Evolutionary conservation across 306 rosid genomes (phyloP).

Genomic region (Malus sylvestris): DNA sequence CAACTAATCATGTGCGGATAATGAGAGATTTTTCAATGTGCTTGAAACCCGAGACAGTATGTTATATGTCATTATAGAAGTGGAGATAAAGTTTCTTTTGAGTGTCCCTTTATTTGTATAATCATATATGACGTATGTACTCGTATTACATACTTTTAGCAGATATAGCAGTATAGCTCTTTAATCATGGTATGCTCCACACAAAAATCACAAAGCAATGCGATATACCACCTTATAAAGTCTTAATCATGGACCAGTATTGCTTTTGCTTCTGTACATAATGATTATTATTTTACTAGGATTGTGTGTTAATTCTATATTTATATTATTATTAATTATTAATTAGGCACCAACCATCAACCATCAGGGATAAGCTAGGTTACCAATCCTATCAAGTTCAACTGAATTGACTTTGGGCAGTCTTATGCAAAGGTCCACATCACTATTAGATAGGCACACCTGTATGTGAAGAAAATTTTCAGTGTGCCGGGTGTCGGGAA

Average conservation of each 20-base stretch:
- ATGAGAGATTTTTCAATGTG: too few relatives aligned
- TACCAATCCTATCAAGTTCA: background rate
- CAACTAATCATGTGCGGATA: background rate
- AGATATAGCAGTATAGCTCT: background rate
- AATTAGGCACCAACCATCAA: background rate
- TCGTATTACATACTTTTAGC: too few relatives aligned
- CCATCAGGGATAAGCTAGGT: background rate
- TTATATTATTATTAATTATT: background rate
- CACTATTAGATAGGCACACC: background rate
- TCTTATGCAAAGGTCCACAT: background rate
- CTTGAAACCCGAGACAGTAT: too few relatives aligned
- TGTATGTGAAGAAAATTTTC: background rate
- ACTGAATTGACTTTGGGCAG: background rate
- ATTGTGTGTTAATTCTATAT: background rate
- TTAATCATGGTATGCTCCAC: background rate
- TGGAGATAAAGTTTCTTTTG: too few relatives aligned
- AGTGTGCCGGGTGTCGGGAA: rapidly evolving
- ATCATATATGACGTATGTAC: too few relatives aligned
- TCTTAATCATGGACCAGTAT: background rate
- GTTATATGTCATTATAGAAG: too few relatives aligned
- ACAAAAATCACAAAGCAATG: background rate
- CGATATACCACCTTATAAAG: background rate
- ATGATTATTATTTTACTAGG: background rate
- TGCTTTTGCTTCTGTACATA: background rate
- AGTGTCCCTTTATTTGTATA: too few relatives aligned